phyloP scores from a whole-genome alignment of 176 grass and related monocot species.

The Coix lacrymajobi region DNA sequence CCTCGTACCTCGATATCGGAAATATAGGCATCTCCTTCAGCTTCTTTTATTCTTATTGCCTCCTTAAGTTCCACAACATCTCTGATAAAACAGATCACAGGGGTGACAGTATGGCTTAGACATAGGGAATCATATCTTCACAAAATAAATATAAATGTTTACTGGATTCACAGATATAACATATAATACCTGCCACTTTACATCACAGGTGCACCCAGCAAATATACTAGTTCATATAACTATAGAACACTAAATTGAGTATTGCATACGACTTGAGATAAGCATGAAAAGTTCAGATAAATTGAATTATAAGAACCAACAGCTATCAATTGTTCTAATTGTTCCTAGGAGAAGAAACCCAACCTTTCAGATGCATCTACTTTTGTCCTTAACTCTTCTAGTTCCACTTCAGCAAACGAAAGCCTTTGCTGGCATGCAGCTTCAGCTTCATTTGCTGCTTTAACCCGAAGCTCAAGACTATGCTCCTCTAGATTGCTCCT shows the following conservation, averaged over 20 bases:
- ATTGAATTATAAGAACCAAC: background rate
- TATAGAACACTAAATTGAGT: slow-evolving; percentile 3
- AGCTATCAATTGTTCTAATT: slow-evolving; percentile 24
- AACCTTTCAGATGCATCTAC: slow-evolving; percentile 93
- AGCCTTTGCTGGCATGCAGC: slow-evolving; percentile 87
- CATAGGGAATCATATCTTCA: background rate
- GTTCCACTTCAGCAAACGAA: slow-evolving; percentile 76
- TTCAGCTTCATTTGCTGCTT: slow-evolving; percentile 97
- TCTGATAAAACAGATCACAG: slow-evolving; percentile 44
- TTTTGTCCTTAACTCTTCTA: slow-evolving; percentile 54
- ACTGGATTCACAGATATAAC: slow-evolving; percentile 8
- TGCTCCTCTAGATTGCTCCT: slow-evolving; percentile 72
- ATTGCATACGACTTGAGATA: slow-evolving; percentile 9
- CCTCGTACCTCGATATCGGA: slow-evolving; percentile 98
- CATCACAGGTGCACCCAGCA: background rate
- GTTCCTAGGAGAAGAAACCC: slow-evolving; percentile 15
- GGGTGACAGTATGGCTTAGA: background rate
- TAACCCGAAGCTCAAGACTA: slow-evolving; percentile 86
- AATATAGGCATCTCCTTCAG: slow-evolving; percentile 82
- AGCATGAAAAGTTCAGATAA: background rate
- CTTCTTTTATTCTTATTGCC: slow-evolving; percentile 85
- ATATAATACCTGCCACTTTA: background rate
- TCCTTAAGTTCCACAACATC: slow-evolving; percentile 80
- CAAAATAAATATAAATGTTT: slow-evolving; percentile 1
- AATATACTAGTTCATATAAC: background rate